Percentiles rank a stretch among this genome's conserved stretches.
phyloP scores from a whole-genome alignment of 495 filamentous ascomycete species.

The Penicillium psychrofluorescens region DNA sequence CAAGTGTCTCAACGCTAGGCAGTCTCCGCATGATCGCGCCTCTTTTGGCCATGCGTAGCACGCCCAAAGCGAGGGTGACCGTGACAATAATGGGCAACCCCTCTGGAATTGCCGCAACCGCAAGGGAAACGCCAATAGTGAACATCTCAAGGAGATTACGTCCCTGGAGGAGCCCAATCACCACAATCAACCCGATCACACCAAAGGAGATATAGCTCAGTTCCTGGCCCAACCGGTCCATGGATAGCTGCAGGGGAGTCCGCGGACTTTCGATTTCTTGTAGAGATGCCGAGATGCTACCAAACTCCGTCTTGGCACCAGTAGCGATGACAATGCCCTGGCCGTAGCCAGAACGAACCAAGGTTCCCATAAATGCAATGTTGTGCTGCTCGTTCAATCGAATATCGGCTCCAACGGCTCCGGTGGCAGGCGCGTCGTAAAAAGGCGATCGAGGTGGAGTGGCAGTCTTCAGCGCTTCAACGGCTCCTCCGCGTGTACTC shows the following conservation, averaged over 20 bases:
- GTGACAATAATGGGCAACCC: slow-evolving; percentile 97
- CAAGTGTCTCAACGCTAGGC: slow-evolving; percentile 95
- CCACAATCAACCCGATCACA: slow-evolving; percentile 85
- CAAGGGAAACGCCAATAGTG: slow-evolving; percentile 92
- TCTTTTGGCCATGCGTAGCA: slow-evolving; percentile 87
- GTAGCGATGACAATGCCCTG: slow-evolving; percentile 94
- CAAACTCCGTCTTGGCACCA: slow-evolving; percentile 88
- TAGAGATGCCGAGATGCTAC: slow-evolving; percentile 87
- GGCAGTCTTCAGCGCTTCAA: slow-evolving; percentile 17
- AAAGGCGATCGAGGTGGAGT: slow-evolving; percentile 48
- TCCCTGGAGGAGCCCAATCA: slow-evolving; percentile 83
- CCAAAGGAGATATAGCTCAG: slow-evolving; percentile 93
- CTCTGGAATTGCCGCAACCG: slow-evolving; percentile 95
- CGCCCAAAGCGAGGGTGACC: slow-evolving; percentile 88
- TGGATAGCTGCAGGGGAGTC: slow-evolving; percentile 89
- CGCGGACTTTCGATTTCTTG: slow-evolving; percentile 91
- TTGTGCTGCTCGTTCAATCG: slow-evolving; percentile 63
- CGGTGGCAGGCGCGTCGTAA: slow-evolving; percentile 53
- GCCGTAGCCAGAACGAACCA: slow-evolving; percentile 93
- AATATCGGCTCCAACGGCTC: slow-evolving; percentile 58
- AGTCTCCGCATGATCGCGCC: slow-evolving; percentile 92
- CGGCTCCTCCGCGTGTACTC: slow-evolving; percentile 10
- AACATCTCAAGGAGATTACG: slow-evolving; percentile 91
- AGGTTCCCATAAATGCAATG: slow-evolving; percentile 96
- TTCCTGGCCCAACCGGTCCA: slow-evolving; percentile 92